These are phyloP conservation scores for Gymnopus androsaceus DNA, from an alignment of 1,284 basidiomycete species.

Conservation along the genomic window DNA sequence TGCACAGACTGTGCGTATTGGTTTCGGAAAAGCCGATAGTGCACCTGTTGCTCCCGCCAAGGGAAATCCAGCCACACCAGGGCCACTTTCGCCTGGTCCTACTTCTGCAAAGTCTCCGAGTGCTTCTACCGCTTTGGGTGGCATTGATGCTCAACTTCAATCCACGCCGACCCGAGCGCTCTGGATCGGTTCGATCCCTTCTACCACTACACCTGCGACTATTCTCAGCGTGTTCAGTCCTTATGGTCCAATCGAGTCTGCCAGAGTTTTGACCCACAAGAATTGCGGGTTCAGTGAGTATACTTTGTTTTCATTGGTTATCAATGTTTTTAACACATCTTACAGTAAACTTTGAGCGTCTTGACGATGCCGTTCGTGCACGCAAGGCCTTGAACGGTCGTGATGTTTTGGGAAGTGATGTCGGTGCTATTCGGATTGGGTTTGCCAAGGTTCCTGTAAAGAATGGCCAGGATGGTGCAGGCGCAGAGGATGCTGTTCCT, in stretches of 20 bases:
- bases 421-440: conserved; percentile 94
- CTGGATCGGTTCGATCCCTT: conserved; percentile 96
- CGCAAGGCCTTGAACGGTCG: conserved; percentile 93
- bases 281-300: conserved; percentile 90
- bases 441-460: conserved; percentile 95
- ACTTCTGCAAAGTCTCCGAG: conserved; percentile 48
- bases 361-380: conserved; percentile 94
- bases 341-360: conserved; percentile 92
- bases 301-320: conserved; percentile 14
- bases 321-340: conserved; percentile 16
- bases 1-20: conserved; percentile 92
- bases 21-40: conserved; percentile 96
- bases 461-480: conserved; percentile 68
- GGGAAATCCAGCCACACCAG: conserved; percentile 61
- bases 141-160: conserved; percentile 81
- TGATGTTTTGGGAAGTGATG: conserved; percentile 92
- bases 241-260: conserved; percentile 96
- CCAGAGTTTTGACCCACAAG: conserved; percentile 93
- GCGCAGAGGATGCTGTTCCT: conserved; percentile 57
- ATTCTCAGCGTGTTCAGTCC: conserved; percentile 93
- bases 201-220: conserved; percentile 88
- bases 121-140: conserved; percentile 49
- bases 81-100: conserved; percentile 64
- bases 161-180: conserved; percentile 89
- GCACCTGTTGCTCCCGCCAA: conserved; percentile 87